A percentile compares a stretch with the other conserved stretches of the same genome.
Evolutionary conservation across 208 protist genomes (phyloP).

Genomic region (Leishmania mexicana): DNA sequence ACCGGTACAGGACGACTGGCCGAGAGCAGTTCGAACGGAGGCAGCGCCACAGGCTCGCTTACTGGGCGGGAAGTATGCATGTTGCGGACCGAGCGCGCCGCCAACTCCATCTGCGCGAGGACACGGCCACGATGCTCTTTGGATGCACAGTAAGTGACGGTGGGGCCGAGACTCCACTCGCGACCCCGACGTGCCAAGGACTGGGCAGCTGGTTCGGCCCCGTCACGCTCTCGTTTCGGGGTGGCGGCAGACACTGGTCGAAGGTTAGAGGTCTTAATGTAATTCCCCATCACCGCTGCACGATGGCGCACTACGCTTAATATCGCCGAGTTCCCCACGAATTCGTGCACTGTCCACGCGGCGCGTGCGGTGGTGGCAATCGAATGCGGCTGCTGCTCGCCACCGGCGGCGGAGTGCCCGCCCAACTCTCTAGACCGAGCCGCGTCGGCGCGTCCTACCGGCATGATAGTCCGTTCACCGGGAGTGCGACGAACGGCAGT

Average conservation of each 20-base stretch:
- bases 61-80: background rate
- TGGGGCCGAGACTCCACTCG: slow-evolving; percentile 2
- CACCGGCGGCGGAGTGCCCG: background rate
- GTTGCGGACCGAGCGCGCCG: background rate
- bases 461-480: background rate
- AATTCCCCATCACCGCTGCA: background rate
- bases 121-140: background rate
- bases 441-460: background rate
- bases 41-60: background rate
- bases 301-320: slow-evolving; percentile 14
- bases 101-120: background rate
- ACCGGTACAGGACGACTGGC: slow-evolving; percentile 30
- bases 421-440: background rate
- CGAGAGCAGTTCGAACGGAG: slow-evolving; percentile 33
- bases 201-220: background rate
- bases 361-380: background rate
- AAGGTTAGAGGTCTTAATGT: background rate
- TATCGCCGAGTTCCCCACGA: slow-evolving; percentile 1
- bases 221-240: background rate
- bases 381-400: background rate
- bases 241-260: background rate
- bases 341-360: slow-evolving; percentile 3
- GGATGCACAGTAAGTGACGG: background rate
- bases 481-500: background rate
- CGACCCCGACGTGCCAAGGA: slow-evolving; percentile 8